Evolutionary conservation across 768 basidiomycete species (phyloP), one percentile per base, ranked within the genome.

Genomic region (Hygrocybe punicea): DNA sequence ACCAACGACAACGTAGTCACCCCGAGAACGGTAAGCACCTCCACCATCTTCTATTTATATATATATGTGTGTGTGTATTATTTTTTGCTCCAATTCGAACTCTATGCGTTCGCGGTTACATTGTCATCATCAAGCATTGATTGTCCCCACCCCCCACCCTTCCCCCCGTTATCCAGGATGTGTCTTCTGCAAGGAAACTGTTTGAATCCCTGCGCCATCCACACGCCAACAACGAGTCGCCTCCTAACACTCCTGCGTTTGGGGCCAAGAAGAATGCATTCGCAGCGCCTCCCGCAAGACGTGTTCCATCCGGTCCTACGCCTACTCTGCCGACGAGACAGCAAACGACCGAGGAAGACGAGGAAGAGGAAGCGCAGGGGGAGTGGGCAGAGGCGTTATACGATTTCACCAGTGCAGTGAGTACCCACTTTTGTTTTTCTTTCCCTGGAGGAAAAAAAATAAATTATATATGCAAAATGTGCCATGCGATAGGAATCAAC

Each of bases 341-440:
- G 36, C 72, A 69, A 33, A 69, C 71, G 57, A 69, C 71, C 19
- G 71, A 62, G 75, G 60, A 46, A 25, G 42, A 51, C 3, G 47
- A 37, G 13, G 40, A 42, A 49, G 46, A 35, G 25, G 54, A 46
- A 25, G 53, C 74, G 60, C 65, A 67, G 2, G 88, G 87, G 4
- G 86, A 88, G 59, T 92, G 90, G 90, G 88, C 82, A 14, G 84
- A 91, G 63, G 90, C 76, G 4, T 62, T 89, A 69, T 92, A 91
- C 64, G 89, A 88, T 58, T 92, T 88, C 72, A 73, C 73, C 42
- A 84, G 88, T 51, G 73, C 75, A 63, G 89, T 90, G 61, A 39
- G 58, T 47, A 13, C 16, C 42, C 10, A 7, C 25, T 6, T 19
- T 37, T 11, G 36, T 29, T 50, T 33, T 21, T 42, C 17, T 58